Percentiles rank a stretch among this genome's conserved stretches.
Conservation (phyloP, 2,329 filamentous ascomycete species). For the Pseudonectria buxi region DNA sequence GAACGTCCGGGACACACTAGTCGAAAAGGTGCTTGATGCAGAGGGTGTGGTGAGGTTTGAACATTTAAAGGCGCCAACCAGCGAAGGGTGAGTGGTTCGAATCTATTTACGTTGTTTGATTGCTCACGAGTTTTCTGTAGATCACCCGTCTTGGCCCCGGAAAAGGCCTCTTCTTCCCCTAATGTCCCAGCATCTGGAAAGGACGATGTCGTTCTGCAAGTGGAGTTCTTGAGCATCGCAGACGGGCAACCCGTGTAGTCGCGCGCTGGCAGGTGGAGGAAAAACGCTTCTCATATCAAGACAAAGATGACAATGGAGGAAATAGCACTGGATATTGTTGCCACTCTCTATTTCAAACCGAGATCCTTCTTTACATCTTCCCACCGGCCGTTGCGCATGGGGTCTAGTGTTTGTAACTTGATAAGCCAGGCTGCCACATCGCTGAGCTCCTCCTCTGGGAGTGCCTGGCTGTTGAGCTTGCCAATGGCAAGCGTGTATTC, state of each 20-base stretch:
- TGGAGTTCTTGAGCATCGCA: too few relatives aligned
- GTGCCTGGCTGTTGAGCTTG: conserved; percentile 41
- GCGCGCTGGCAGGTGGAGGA: too few relatives aligned
- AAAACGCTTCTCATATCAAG: too few relatives aligned
- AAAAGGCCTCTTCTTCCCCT: too few relatives aligned
- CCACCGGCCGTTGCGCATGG: conserved; percentile 70
- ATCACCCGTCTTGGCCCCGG: too few relatives aligned
- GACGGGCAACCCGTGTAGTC: too few relatives aligned
- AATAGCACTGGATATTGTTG: background rate
- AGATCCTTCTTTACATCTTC: conserved; percentile 53
- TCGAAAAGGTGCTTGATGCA: conserved; percentile 2
- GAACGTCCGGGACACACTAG: conserved; percentile 3
- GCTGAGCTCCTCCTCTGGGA: conserved; percentile 30
- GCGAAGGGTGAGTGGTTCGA: too few relatives aligned
- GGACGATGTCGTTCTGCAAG: too few relatives aligned
- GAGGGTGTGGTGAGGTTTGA: conserved; percentile 1
- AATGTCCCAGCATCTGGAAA: too few relatives aligned
- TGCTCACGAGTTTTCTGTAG: too few relatives aligned
- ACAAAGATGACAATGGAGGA: background rate
- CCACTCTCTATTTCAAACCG: conserved; percentile 5
- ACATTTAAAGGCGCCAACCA: too few relatives aligned
- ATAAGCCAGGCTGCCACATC: conserved; percentile 54
- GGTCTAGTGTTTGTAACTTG: conserved; percentile 63
- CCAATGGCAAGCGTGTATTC: conserved; percentile 61
- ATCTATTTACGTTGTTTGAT: too few relatives aligned